Evolutionary conservation across 2,329 filamentous ascomycete species (phyloP).

Genomic region (Alternaria atra): DNA sequence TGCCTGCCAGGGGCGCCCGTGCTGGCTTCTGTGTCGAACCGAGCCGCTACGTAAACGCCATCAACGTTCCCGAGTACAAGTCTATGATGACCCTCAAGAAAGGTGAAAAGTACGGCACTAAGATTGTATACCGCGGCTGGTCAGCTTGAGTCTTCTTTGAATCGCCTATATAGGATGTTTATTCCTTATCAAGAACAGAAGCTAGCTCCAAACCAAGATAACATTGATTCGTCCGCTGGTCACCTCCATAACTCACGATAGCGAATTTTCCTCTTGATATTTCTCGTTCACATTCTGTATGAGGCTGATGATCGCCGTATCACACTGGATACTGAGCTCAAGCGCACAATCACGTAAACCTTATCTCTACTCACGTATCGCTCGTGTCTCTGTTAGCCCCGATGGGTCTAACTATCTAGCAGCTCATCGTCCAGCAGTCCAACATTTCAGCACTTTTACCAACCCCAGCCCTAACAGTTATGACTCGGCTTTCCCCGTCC

Average conservation of each 20-base stretch:
- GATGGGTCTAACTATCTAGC: neutral
- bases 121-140: slow-evolving; percentile 88
- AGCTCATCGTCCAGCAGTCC: neutral
- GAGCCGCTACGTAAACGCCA: slow-evolving; percentile 87
- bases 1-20: slow-evolving; percentile 71
- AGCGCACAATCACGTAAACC: neutral
- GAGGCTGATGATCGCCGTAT: neutral
- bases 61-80: slow-evolving; percentile 83
- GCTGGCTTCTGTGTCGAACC: slow-evolving; percentile 93
- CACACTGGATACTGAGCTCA: neutral
- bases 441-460: neutral
- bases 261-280: neutral
- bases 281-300: neutral
- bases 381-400: neutral
- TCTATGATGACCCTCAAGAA: slow-evolving; percentile 81
- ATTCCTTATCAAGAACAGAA: neutral
- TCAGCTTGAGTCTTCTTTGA: slow-evolving; percentile 55
- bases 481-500: neutral
- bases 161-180: neutral
- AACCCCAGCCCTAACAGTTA: neutral
- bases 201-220: neutral
- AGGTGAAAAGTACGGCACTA: slow-evolving; percentile 82
- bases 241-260: neutral
- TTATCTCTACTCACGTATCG: neutral
- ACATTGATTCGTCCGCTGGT: neutral